Percentiles rank a stretch among this genome's conserved stretches.
Evolutionary conservation across 2,329 filamentous ascomycete genomes (phyloP).

Genomic region (Monosporascus sp.): DNA sequence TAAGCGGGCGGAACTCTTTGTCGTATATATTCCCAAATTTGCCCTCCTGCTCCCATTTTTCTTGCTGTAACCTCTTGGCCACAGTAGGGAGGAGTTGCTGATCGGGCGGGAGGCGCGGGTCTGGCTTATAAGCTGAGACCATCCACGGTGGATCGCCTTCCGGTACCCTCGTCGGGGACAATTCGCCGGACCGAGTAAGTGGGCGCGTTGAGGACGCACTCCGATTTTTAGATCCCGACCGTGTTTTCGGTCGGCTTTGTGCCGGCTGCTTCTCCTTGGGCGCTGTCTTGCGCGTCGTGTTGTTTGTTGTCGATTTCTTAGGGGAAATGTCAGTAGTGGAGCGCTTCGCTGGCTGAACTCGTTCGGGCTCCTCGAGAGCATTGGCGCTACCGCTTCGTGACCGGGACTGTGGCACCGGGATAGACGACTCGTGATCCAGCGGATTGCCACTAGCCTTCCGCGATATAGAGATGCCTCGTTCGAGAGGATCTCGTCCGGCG

Average conservation of each 20-base stretch:
- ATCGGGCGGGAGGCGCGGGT: slow-evolving; percentile 87
- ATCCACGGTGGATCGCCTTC: slow-evolving; percentile 97
- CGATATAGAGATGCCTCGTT: slow-evolving; percentile 64
- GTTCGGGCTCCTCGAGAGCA: slow-evolving; percentile 43
- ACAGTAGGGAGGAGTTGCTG: slow-evolving; percentile 95
- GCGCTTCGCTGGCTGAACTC: slow-evolving; percentile 31
- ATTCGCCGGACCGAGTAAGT: slow-evolving; percentile 56
- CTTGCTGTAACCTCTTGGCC: slow-evolving; percentile 83
- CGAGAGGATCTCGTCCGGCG: slow-evolving; percentile 50
- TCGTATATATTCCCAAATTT: slow-evolving; percentile 83
- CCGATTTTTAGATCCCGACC: slow-evolving; percentile 48
- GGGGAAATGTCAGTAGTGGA: slow-evolving; percentile 47
- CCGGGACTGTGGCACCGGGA: slow-evolving; percentile 57
- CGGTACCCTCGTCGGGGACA: slow-evolving; percentile 55
- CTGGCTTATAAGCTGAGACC: slow-evolving; percentile 89
- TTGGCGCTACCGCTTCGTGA: slow-evolving; percentile 66
- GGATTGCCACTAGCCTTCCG: slow-evolving; percentile 54
- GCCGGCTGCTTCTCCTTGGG: slow-evolving; percentile 35
- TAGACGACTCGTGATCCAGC: slow-evolving; percentile 51
- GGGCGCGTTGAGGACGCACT: slow-evolving; percentile 51
- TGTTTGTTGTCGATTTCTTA: slow-evolving; percentile 39
- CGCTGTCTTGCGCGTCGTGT: slow-evolving; percentile 40
- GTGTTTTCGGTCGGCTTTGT: slow-evolving; percentile 55
- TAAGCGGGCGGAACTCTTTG: slow-evolving; percentile 79
- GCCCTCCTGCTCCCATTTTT: slow-evolving; percentile 91